Percentiles rank a stretch among this genome's conserved stretches.
Evolutionary conservation across 2,329 filamentous ascomycete genomes (phyloP).

Genomic region (Epicoccum nigrum): DNA sequence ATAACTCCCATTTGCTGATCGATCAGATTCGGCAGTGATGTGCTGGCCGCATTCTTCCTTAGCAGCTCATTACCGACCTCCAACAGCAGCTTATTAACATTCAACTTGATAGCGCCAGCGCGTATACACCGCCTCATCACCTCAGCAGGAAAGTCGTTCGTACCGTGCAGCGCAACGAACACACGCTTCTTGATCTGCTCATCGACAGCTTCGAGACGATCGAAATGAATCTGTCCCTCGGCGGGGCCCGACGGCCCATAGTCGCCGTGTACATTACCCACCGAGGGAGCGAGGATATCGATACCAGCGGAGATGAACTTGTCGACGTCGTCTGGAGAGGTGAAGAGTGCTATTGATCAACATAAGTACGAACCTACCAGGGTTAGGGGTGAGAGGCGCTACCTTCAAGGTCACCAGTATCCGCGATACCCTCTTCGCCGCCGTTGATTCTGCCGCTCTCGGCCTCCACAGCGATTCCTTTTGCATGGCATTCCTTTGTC

Average conservation of each 20-base stretch:
- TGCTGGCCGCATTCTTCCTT: constrained; percentile 45
- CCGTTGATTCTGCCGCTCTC: constrained; percentile 74
- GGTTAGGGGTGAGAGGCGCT: not conserved
- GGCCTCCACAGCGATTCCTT: constrained; percentile 71
- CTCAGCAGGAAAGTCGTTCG: constrained; percentile 60
- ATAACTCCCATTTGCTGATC: constrained; percentile 54
- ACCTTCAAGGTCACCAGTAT: constrained; percentile 67
- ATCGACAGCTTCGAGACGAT: constrained; percentile 37
- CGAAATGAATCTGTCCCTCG: constrained; percentile 41
- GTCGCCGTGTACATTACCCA: constrained; percentile 77
- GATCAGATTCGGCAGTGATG: constrained; percentile 48
- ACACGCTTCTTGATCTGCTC: constrained; percentile 50
- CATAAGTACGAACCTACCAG: not conserved
- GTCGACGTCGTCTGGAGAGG: constrained; percentile 69
- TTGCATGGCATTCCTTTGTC: constrained; percentile 65
- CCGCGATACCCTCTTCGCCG: constrained; percentile 74
- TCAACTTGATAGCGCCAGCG: constrained; percentile 61
- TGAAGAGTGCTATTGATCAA: constrained; percentile 55
- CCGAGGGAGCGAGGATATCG: constrained; percentile 74
- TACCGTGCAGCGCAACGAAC: constrained; percentile 62
- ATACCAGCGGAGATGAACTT: constrained; percentile 74
- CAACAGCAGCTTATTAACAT: constrained; percentile 62
- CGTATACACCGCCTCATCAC: constrained; percentile 60
- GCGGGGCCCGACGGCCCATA: constrained; percentile 66
- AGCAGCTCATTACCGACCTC: constrained; percentile 54